Base-by-base conservation (phyloP, 2,329 filamentous ascomycete genomes). In the Paracoccidioides lutzii region DNA sequence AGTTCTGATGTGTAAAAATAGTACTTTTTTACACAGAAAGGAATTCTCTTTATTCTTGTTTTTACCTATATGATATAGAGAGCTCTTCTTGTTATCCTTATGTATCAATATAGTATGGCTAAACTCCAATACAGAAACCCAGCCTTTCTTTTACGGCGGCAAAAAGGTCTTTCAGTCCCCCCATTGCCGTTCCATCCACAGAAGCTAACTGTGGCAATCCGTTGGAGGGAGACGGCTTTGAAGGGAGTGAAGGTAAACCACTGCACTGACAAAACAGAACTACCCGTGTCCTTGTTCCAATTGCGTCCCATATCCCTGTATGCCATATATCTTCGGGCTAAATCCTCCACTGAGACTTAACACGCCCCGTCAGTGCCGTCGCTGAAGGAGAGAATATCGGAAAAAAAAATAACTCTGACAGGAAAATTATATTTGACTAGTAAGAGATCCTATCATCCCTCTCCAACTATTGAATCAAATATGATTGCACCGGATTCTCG, bases 1-100 rank as follows among this genome's bases (percentile, higher is more conserved):
- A 53, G 14, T 42, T 33, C 38, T 41, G 67, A 70, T 64, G 68
- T 65, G 70, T 64, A 68, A 71, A 66, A 65, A 63, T 60, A 64
- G 61, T 63, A 66, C 68, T 5, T 3, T 49, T 49, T 10, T 35
- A 22, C 33, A 33, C 35, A 37, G 33, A 12, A 7, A 38, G 32
- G 7, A 14, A 14, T 35, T 10, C 0, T 28, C 37, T n/a, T 7
- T 22, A 22, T 22, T 22, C 22, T 22, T 22, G 2, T 22, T 22
- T 22, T 22, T 22, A 22, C 22, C 22, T 22, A 22, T 22, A 22
- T 22, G 22, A 22, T 22, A 22, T 22, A 22, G 1, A 22, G 22
- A 22, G 22, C 22, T 22, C 22, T 22, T 22, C 22, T 22, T 22
- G 22, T 22, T 22, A 22, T 22, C 22, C 2, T 22, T 22, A 22